A percentile compares a stretch with the other conserved stretches of the same genome.
These are phyloP conservation scores for Tulasnella calospora DNA, from an alignment of 768 basidiomycete genomes.

Conservation along the genomic window DNA sequence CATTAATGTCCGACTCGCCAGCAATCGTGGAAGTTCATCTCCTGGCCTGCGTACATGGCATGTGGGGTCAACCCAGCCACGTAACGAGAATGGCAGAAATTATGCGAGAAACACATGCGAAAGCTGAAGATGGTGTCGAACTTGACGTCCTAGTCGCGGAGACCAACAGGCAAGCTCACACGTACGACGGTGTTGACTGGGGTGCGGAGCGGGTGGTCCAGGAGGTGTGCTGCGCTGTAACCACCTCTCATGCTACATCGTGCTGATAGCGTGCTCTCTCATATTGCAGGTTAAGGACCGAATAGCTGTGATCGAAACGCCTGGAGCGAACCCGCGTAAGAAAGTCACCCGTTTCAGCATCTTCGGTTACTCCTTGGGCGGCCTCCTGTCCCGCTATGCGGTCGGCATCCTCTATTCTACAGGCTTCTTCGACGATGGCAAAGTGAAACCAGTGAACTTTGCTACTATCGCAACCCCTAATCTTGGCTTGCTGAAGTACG, in stretches of 20 bases:
- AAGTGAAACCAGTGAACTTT: slow-evolving; percentile 70
- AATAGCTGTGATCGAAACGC: slow-evolving; percentile 48
- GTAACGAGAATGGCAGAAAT: slow-evolving; percentile 55
- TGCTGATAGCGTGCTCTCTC: background rate
- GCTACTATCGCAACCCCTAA: slow-evolving; percentile 80
- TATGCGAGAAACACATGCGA: slow-evolving; percentile 44
- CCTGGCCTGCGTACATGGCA: slow-evolving; percentile 41
- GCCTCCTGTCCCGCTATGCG: slow-evolving; percentile 73
- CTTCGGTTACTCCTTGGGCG: slow-evolving; percentile 76
- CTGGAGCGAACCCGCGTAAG: slow-evolving; percentile 40
- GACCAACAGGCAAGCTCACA: slow-evolving; percentile 56
- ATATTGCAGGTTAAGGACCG: slow-evolving; percentile 51
- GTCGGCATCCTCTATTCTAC: slow-evolving; percentile 64
- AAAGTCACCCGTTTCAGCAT: slow-evolving; percentile 66
- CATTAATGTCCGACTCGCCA: background rate
- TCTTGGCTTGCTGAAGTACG: slow-evolving; percentile 64
- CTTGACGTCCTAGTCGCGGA: slow-evolving; percentile 60
- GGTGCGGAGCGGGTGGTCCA: slow-evolving; percentile 73
- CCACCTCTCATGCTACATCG: background rate
- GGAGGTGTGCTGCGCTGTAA: slow-evolving; percentile 50
- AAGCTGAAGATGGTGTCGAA: slow-evolving; percentile 31
- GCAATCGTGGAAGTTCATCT: slow-evolving; percentile 12
- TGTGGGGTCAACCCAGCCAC: slow-evolving; percentile 77
- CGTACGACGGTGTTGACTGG: slow-evolving; percentile 83
- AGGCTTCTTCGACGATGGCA: slow-evolving; percentile 56